A percentile compares a stretch with the other conserved stretches of the same genome.
Evolutionary conservation across 2,329 filamentous ascomycete genomes (phyloP).

Genomic region (Pyricularia sp.): DNA sequence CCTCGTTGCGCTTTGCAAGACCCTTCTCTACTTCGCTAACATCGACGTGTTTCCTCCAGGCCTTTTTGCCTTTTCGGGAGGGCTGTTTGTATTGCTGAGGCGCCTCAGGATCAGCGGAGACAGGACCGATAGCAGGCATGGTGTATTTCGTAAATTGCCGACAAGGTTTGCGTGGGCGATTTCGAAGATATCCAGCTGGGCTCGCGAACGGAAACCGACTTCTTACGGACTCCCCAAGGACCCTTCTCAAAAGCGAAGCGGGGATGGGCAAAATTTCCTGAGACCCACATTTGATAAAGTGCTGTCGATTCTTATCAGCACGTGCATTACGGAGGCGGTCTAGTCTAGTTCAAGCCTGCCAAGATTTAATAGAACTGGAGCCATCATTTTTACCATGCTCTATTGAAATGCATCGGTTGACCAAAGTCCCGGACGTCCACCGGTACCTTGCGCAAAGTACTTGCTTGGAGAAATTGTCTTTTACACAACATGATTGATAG

Average conservation of each 20-base stretch:
- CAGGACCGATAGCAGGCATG: slow-evolving; percentile 46
- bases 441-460: too few relatives aligned
- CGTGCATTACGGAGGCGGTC: neutral
- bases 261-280: neutral
- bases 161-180: neutral
- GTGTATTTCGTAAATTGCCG: slow-evolving; percentile 7
- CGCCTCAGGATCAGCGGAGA: slow-evolving; percentile 42
- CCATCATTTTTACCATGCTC: too few relatives aligned
- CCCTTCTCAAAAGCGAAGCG: neutral
- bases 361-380: neutral
- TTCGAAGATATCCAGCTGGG: neutral
- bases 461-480: too few relatives aligned
- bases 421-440: too few relatives aligned
- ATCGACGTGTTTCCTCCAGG: slow-evolving; percentile 98
- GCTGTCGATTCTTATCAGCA: neutral
- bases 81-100: slow-evolving; percentile 79
- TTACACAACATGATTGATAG: too few relatives aligned
- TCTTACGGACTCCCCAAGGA: neutral
- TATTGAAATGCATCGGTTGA: too few relatives aligned
- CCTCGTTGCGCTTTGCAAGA: slow-evolving; percentile 73
- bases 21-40: slow-evolving; percentile 77
- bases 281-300: neutral
- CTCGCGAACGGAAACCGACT: neutral
- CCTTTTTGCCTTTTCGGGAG: slow-evolving; percentile 95
- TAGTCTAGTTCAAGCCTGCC: neutral